Evolutionary conservation across 768 basidiomycete species (phyloP).

Genomic region (Termitomyces sp.): DNA sequence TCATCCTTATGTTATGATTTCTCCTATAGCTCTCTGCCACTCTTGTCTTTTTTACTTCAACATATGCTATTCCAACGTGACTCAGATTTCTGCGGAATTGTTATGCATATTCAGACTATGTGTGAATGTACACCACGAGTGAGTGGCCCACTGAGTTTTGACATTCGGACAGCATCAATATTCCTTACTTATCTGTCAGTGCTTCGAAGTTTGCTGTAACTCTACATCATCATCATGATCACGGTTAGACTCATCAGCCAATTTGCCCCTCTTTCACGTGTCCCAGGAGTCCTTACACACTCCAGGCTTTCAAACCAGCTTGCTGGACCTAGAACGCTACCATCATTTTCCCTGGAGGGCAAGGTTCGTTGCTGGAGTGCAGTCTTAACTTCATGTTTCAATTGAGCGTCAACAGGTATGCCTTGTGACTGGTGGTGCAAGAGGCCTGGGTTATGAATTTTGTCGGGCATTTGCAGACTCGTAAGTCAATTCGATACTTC

Average conservation of each 20-base stretch:
- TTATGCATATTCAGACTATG: background rate
- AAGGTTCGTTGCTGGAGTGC: conserved; percentile 47
- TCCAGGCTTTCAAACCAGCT: conserved; percentile 2
- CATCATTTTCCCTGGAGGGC: conserved; percentile 74
- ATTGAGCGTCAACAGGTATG: conserved; percentile 56
- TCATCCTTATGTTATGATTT: conserved; percentile 29
- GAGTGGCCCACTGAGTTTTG: too few species aligned
- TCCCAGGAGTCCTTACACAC: background rate
- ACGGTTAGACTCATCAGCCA: background rate
- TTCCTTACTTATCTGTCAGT: too few species aligned
- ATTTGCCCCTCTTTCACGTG: background rate
- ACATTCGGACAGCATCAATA: too few species aligned
- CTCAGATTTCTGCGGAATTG: conserved; percentile 6
- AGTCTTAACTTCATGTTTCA: background rate
- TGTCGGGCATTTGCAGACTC: conserved; percentile 87
- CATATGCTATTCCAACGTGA: conserved; percentile 23
- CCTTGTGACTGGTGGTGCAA: conserved; percentile 89
- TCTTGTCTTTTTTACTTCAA: conserved; percentile 17
- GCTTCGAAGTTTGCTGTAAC: too few species aligned
- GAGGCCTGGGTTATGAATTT: conserved; percentile 88
- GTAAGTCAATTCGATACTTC: conserved; percentile 37
- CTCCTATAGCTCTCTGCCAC: conserved; percentile 27
- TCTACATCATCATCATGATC: background rate
- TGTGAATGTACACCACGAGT: too few species aligned
- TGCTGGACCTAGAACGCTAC: conserved; percentile 47